Conservation (phyloP, 2,329 filamentous ascomycete genomes). For the Aspergillus proliferans region DNA sequence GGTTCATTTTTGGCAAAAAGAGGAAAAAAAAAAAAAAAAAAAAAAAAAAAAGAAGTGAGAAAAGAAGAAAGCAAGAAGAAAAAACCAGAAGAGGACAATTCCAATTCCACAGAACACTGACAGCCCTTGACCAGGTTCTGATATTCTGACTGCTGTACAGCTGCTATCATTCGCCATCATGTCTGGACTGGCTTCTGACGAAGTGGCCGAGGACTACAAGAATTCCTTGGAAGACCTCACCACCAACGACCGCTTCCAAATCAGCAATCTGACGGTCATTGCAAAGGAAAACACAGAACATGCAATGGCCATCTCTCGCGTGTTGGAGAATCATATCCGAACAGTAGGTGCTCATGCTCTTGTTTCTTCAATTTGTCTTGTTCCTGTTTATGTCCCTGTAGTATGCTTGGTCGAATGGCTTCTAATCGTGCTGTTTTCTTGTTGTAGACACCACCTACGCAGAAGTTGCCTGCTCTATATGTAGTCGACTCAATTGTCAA, state of each 20-base stretch:
- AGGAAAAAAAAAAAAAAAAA: constrained; percentile 8
- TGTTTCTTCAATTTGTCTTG: constrained; percentile 7
- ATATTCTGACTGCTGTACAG: background rate
- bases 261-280: constrained; percentile 94
- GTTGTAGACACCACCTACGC: constrained; percentile 70
- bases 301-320: constrained; percentile 84
- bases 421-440: constrained; percentile 25
- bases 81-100: constrained; percentile 8
- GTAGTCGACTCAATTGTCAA: constrained; percentile 98
- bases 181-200: constrained; percentile 60
- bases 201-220: constrained; percentile 92
- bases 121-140: background rate
- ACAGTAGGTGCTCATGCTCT: constrained; percentile 61
- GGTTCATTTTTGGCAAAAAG: constrained; percentile 16
- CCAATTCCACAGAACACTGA: background rate
- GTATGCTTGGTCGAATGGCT: constrained; percentile 18
- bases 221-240: constrained; percentile 87
- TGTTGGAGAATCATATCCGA: constrained; percentile 87
- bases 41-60: constrained; percentile 7
- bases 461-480: constrained; percentile 93
- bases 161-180: constrained; percentile 54
- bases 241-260: constrained; percentile 87
- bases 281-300: constrained; percentile 96
- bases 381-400: constrained; percentile 12
- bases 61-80: constrained; percentile 8